Conservation (phyloP, 805 yeast genomes). For the Kodamaea laetipori region DNA sequence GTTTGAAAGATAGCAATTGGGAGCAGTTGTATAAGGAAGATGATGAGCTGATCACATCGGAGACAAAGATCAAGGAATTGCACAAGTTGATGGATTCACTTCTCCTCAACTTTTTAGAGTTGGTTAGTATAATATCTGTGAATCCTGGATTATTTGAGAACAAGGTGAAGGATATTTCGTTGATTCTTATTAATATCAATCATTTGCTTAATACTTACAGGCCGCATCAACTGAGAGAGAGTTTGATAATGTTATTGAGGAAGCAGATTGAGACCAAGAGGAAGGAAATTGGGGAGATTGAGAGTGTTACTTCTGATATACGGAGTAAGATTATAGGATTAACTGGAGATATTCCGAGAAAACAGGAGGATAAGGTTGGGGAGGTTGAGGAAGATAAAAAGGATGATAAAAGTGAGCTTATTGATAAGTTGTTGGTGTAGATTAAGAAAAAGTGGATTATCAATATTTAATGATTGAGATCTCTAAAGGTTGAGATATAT, state of each 20-base stretch:
- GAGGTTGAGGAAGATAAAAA: neutral
- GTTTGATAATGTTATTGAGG: slow-evolving; percentile 71
- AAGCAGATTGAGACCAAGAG: slow-evolving; percentile 68
- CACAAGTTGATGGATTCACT: slow-evolving; percentile 79
- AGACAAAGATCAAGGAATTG: slow-evolving; percentile 66
- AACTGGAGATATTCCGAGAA: slow-evolving; percentile 12
- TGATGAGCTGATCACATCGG: slow-evolving; percentile 37
- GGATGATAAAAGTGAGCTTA: neutral
- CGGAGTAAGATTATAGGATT: slow-evolving; percentile 36
- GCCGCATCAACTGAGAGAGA: slow-evolving; percentile 93
- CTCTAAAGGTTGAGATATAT: no score
- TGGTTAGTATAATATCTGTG: slow-evolving; percentile 73
- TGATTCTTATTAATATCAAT: slow-evolving; percentile 84
- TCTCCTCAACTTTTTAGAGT: slow-evolving; percentile 76
- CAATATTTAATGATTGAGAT: no score
- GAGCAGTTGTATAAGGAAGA: slow-evolving; percentile 62
- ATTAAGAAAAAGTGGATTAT: no score
- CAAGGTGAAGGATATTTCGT: slow-evolving; percentile 77
- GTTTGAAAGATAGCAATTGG: slow-evolving; percentile 75
- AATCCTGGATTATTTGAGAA: slow-evolving; percentile 62
- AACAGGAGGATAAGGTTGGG: neutral
- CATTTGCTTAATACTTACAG: slow-evolving; percentile 90
- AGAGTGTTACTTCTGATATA: slow-evolving; percentile 41
- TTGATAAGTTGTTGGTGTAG: no score
- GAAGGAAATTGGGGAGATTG: slow-evolving; percentile 51